phyloP scores from a whole-genome alignment of 2,329 filamentous ascomycete genomes.

The Colletotrichum acutatum region DNA sequence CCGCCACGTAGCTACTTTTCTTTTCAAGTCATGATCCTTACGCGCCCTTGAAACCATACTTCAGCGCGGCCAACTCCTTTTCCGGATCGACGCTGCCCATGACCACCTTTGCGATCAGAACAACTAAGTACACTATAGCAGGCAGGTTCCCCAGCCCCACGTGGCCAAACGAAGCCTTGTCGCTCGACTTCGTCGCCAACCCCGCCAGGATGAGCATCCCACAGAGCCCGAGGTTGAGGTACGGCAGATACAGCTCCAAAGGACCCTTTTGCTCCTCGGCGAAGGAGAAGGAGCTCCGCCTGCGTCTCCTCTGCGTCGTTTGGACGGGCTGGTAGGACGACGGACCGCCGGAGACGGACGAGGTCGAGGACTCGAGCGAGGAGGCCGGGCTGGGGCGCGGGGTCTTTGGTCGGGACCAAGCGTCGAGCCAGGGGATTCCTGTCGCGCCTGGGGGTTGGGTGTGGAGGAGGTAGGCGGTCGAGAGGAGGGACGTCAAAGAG shows the following conservation, averaged over 20 bases:
- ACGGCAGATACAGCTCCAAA: slow-evolving; percentile 68
- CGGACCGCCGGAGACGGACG: slow-evolving; percentile 24
- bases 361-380: slow-evolving; percentile 20
- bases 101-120: slow-evolving; percentile 71
- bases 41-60: slow-evolving; percentile 76
- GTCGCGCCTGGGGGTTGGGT: slow-evolving; percentile 65
- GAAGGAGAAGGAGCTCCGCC: slow-evolving; percentile 38
- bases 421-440: slow-evolving; percentile 62
- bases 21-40: slow-evolving; percentile 43
- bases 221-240: slow-evolving; percentile 69
- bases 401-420: slow-evolving; percentile 46
- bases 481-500: slow-evolving; percentile 65
- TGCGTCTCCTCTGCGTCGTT: slow-evolving; percentile 21
- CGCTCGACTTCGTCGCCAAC: slow-evolving; percentile 43
- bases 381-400: slow-evolving; percentile 30
- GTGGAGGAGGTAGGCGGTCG: slow-evolving; percentile 71
- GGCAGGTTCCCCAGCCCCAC: slow-evolving; percentile 63
- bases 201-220: slow-evolving; percentile 61
- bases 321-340: slow-evolving; percentile 4
- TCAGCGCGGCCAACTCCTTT: slow-evolving; percentile 69
- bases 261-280: slow-evolving; percentile 48
- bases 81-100: slow-evolving; percentile 77
- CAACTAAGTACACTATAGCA: slow-evolving; percentile 67
- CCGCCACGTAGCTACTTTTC: background rate
- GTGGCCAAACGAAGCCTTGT: slow-evolving; percentile 48